Conservation (phyloP, 2,329 filamentous ascomycete species). For the Parastagonospora nodorum region DNA sequence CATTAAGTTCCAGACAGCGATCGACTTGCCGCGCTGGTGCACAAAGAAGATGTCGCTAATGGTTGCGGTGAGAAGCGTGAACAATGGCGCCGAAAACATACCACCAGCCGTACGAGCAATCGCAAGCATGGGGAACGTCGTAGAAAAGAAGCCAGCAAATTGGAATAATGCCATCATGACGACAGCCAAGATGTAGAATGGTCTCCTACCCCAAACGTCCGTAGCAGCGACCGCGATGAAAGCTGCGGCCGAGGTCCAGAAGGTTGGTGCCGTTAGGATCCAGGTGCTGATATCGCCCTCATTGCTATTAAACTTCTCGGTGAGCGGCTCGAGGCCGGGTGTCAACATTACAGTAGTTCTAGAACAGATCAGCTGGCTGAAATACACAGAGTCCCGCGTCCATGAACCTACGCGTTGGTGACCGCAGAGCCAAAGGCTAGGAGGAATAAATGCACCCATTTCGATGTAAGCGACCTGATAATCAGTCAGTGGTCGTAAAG, state of each 20-base stretch:
- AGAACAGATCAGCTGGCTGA: background rate
- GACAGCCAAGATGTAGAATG: conserved; percentile 13
- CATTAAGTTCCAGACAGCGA: conserved; percentile 18
- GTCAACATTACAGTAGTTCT: conserved; percentile 17
- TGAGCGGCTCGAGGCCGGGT: conserved; percentile 12
- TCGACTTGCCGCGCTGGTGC: conserved; percentile 14
- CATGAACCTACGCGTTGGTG: conserved; percentile 14
- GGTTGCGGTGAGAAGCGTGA: conserved; percentile 15
- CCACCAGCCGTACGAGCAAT: conserved; percentile 13
- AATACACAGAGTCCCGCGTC: background rate
- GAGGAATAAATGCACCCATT: conserved; percentile 11
- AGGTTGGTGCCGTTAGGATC: conserved; percentile 16
- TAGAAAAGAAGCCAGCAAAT: conserved; percentile 10
- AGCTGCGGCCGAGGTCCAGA: conserved; percentile 17
- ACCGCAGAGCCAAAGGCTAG: conserved; percentile 17
- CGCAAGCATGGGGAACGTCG: conserved; percentile 12
- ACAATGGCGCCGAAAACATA: conserved; percentile 14
- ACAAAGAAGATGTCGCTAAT: conserved; percentile 19
- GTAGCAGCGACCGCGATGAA: conserved; percentile 14
- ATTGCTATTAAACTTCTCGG: conserved; percentile 13
- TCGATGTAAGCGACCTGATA: conserved; percentile 8
- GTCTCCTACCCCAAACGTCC: conserved; percentile 15
- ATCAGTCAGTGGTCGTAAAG: background rate
- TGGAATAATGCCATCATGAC: conserved; percentile 12
- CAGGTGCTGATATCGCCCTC: conserved; percentile 13